Conservation (phyloP, 2,329 filamentous ascomycete species). For the Magnaporthiopsis rhizophila region DNA sequence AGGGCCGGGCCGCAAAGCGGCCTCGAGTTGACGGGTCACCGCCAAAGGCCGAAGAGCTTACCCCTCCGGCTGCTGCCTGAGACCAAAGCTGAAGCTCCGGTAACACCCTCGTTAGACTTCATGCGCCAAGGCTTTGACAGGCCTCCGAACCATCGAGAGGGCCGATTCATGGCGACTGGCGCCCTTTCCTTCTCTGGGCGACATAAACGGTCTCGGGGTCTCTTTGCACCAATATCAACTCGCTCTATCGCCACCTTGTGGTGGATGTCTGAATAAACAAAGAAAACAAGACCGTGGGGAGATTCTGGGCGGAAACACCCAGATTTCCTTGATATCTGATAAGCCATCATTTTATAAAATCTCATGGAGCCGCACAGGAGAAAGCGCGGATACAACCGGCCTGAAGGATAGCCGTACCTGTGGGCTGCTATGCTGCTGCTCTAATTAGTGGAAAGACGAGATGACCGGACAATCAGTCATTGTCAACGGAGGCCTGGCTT, state of each 20-base stretch:
- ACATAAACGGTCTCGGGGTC: too few relatives aligned
- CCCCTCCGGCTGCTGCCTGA: slow-evolving; percentile 1
- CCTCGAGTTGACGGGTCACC: slow-evolving; percentile 19
- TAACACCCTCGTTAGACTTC: not conserved
- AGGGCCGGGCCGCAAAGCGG: slow-evolving; percentile 21
- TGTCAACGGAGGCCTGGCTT: not conserved
- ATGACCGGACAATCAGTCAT: not conserved
- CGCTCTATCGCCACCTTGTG: too few relatives aligned
- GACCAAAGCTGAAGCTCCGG: not conserved
- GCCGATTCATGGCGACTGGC: not conserved
- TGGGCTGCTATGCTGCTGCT: not conserved
- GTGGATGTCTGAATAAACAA: too few relatives aligned
- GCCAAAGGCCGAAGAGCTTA: slow-evolving; percentile 3
- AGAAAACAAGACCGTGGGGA: too few relatives aligned
- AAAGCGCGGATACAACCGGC: too few relatives aligned
- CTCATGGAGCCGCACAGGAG: too few relatives aligned
- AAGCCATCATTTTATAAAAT: too few relatives aligned
- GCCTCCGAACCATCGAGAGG: not conserved
- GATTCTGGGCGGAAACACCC: too few relatives aligned
- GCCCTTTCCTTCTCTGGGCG: too few relatives aligned
- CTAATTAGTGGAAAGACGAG: not conserved
- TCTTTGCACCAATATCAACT: too few relatives aligned
- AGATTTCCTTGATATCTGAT: too few relatives aligned
- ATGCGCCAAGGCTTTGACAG: not conserved
- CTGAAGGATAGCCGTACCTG: too few relatives aligned